Evolutionary conservation across 2,329 filamentous ascomycete genomes (phyloP), one percentile per base, ranked within the genome.

Genomic region (Colletotrichum theobromicola): DNA sequence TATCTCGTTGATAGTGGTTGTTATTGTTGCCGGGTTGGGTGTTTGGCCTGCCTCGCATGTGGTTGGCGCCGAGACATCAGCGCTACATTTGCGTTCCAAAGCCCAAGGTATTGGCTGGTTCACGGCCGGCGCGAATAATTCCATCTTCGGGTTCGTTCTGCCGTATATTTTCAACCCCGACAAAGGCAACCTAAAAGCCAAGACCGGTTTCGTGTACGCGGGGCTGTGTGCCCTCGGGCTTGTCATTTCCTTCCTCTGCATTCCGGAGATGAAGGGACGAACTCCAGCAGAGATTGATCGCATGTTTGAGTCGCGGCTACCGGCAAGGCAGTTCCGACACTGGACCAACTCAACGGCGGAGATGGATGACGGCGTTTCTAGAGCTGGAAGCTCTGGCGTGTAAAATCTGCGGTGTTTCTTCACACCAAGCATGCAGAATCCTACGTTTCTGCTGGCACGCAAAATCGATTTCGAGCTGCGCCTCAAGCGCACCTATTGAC

Each of bases 211-310:
- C 35, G 78, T 87, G 1, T 87, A 81, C 71, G 80, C 82, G 1
- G 84, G 80, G 0, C 80, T 84, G 15, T 85, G 83, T 75, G 72
- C 82, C 3, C 68, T 84, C 2, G 81, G 83, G 21, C 79, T 84
- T 4, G 70, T 81, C 2, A 60, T 85, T 0, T 84, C 85, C 0
- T 91, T 84, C 81, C 80, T 84, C 13, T 81, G 83, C 42, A 81
- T 91, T 1, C 90, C 90, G 0, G 90, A 92, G 78, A 90, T 89
- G 82, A 88, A 87, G 79, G 87, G 86, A 5, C 80, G 87, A 24
- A 86, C 80, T 2, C 81, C 85, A 1, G 81, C 82, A 46, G 87
- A 90, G 77, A 87, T 91, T 72, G 88, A 90, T 78, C 77, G 77
- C 57, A 81, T 83, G 80, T 84, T 83, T 73, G 80, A 81, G 53